Percentiles rank a stretch among this genome's conserved stretches.
These are phyloP conservation scores for Sporisorium exsertum DNA, from an alignment of 1,284 basidiomycete genomes.

Conservation along the genomic window DNA sequence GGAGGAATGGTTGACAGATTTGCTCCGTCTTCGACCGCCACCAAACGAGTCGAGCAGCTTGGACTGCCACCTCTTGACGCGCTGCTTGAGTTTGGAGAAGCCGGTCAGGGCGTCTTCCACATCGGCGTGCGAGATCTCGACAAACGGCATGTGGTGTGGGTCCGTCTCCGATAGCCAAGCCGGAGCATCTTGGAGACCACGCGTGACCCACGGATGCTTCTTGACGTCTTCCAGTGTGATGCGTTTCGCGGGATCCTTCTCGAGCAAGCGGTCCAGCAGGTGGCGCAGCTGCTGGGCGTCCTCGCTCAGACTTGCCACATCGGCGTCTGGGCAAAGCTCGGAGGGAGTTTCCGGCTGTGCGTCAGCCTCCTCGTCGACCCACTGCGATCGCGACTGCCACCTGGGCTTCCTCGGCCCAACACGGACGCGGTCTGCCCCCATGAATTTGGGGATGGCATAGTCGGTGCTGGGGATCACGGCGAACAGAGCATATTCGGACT, in stretches of 20 bases:
- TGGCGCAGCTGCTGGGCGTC: slow-evolving; percentile 73
- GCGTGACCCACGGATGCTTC: slow-evolving; percentile 80
- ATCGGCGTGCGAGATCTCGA: slow-evolving; percentile 83
- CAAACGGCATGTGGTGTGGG: slow-evolving; percentile 74
- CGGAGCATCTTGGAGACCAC: slow-evolving; percentile 75
- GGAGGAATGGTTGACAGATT: slow-evolving; percentile 32
- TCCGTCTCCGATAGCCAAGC: slow-evolving; percentile 85
- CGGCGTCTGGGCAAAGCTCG: slow-evolving; percentile 39
- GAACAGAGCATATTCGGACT: slow-evolving; percentile 84
- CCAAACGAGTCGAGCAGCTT: slow-evolving; percentile 54
- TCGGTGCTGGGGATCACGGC: slow-evolving; percentile 83
- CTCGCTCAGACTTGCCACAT: slow-evolving; percentile 29
- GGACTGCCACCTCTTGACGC: slow-evolving; percentile 58
- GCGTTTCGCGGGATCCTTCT: slow-evolving; percentile 83
- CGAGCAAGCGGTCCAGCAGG: slow-evolving; percentile 80
- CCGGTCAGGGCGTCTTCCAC: slow-evolving; percentile 76
- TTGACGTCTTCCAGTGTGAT: slow-evolving; percentile 88
- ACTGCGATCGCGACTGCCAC: slow-evolving; percentile 49
- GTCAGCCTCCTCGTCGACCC: slow-evolving; percentile 58
- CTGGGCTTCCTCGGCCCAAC: slow-evolving; percentile 55
- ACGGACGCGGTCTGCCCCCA: slow-evolving; percentile 79
- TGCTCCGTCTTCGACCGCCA: slow-evolving; percentile 40
- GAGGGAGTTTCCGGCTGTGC: slow-evolving; percentile 35
- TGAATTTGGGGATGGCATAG: slow-evolving; percentile 78
- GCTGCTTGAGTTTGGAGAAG: slow-evolving; percentile 62